phyloP scores from a whole-genome alignment of 139 green algal species.

The Chlamydomonas sp. region DNA sequence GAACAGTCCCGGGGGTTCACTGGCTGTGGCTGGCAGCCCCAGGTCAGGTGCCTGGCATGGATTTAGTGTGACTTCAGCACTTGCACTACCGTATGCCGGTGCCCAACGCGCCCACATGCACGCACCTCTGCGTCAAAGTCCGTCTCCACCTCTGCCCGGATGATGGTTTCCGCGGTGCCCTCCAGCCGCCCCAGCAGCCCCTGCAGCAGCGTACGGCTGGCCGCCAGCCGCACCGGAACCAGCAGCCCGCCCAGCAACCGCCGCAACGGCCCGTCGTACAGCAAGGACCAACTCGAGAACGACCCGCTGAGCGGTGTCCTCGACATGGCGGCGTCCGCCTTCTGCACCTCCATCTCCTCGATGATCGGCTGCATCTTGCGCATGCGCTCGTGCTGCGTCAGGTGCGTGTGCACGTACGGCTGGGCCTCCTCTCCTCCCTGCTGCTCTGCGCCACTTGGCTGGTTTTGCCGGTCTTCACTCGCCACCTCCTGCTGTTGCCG shows the following conservation, averaged over 20 bases:
- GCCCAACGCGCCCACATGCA: too few relatives aligned
- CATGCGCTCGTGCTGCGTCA: background rate
- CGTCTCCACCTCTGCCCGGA: conserved; percentile 17
- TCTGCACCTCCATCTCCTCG: background rate
- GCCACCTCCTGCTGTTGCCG: too few relatives aligned
- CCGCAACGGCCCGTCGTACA: background rate
- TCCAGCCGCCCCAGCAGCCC: background rate
- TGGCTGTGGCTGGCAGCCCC: too few relatives aligned
- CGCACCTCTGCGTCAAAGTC: conserved; percentile 11
- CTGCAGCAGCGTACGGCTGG: background rate
- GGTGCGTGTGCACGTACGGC: background rate
- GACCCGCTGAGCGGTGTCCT: background rate
- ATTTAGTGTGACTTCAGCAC: too few relatives aligned
- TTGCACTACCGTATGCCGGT: background rate
- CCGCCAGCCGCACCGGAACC: background rate
- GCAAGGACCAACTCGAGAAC: background rate
- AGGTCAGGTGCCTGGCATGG: too few relatives aligned
- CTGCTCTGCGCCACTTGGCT: too few relatives aligned
- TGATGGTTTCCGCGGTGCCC: conserved; percentile 17
- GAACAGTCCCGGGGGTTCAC: too few relatives aligned
- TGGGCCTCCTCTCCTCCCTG: too few relatives aligned
- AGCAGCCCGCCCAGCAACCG: background rate
- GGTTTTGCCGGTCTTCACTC: too few relatives aligned
- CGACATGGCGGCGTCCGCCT: background rate
- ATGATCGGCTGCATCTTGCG: conserved; percentile 11